These are phyloP conservation scores for Plasmodium vivax DNA, from an alignment of 169 alveolate species.

Conservation along the genomic window DNA sequence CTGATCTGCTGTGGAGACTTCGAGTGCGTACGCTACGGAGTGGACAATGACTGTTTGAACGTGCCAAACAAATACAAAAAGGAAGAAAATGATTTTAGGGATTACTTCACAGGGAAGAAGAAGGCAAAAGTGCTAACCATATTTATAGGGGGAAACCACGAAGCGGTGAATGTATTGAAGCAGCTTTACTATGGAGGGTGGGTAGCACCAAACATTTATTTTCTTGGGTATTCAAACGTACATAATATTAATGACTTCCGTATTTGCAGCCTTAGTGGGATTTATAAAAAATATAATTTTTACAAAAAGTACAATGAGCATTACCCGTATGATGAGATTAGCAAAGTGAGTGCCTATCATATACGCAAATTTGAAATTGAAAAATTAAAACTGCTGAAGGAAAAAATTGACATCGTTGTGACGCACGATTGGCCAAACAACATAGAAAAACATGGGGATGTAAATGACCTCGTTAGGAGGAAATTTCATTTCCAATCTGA, in stretches of 20 bases:
- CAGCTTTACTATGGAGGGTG: slow-evolving; percentile 98
- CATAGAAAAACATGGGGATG: slow-evolving; percentile 89
- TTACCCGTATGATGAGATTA: slow-evolving; percentile 88
- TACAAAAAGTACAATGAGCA: slow-evolving; percentile 91
- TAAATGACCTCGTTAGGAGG: slow-evolving; percentile 81
- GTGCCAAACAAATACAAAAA: slow-evolving; percentile 93
- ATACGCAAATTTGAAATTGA: slow-evolving; percentile 92
- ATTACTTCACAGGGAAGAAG: slow-evolving; percentile 90
- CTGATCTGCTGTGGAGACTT: slow-evolving; percentile 97
- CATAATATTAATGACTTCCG: slow-evolving; percentile 91
- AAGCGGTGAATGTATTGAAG: slow-evolving; percentile 93
- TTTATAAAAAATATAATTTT: slow-evolving; percentile 85
- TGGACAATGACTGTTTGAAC: slow-evolving; percentile 91
- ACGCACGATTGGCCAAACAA: slow-evolving; percentile 98
- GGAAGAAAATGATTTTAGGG: slow-evolving; percentile 92
- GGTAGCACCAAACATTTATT: slow-evolving; percentile 98
- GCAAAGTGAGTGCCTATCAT: slow-evolving; percentile 91
- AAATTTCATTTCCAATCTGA: slow-evolving; percentile 85
- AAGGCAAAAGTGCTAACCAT: slow-evolving; percentile 94
- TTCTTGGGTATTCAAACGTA: slow-evolving; percentile 94
- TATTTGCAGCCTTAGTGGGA: slow-evolving; percentile 96
- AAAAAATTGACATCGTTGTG: slow-evolving; percentile 91
- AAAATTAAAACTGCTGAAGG: slow-evolving; percentile 85
- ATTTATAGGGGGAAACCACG: slow-evolving; percentile 99
- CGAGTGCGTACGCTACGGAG: slow-evolving; percentile 92